Conservation (phyloP, 129 eudicot species). For the Erigeron canadensis region DNA sequence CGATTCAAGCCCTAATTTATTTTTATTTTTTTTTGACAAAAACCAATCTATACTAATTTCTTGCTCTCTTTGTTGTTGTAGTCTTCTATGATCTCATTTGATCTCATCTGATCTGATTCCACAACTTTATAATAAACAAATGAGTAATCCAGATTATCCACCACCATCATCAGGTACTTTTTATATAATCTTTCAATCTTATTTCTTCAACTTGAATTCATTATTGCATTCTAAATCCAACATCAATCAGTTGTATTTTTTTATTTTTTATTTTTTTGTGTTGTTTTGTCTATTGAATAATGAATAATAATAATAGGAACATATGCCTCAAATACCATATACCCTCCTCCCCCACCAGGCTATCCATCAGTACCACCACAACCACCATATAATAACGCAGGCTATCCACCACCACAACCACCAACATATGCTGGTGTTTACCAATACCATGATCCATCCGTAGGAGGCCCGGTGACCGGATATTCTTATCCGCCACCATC, state of each 20-base stretch:
- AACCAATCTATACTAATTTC: neutral
- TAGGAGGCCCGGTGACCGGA: neutral
- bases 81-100: neutral
- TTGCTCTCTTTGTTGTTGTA: neutral
- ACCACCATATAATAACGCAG: slow-evolving; percentile 1
- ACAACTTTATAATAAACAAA: neutral
- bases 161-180: slow-evolving; percentile 22
- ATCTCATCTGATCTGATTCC: neutral
- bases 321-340: neutral
- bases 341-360: slow-evolving; percentile 21
- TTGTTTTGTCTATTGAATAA: neutral
- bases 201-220: neutral
- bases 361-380: slow-evolving; percentile 15
- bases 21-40: no score
- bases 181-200: neutral
- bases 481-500: slow-evolving; percentile 6
- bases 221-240: no score
- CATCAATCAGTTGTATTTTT: no score
- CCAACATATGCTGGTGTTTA: slow-evolving; percentile 4
- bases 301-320: slow-evolving; percentile 8
- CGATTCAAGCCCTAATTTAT: neutral
- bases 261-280: no score
- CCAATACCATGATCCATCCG: neutral
- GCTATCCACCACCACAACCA: slow-evolving; percentile 26
- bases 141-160: slow-evolving; percentile 30